Percentiles rank a stretch among this genome's conserved stretches.
phyloP scores from a whole-genome alignment of 371 early-diverging fungal genomes.

The Actinomucor elegans region DNA sequence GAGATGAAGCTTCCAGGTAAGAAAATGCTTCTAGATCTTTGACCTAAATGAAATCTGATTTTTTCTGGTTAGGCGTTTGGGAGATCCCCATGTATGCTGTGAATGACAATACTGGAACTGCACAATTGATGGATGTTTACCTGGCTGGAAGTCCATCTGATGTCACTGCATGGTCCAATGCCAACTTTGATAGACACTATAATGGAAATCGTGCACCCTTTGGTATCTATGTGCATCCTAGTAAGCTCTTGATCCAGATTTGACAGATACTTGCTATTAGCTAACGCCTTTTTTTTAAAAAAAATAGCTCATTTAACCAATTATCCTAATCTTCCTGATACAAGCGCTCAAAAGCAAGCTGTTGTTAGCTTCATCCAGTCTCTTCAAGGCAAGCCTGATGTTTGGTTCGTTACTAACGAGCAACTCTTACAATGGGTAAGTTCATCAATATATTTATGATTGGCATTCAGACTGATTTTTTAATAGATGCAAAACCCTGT shows the following conservation, averaged over 20 bases:
- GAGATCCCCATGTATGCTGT: constrained; percentile 72
- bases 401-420: constrained; percentile 69
- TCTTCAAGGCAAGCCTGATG: constrained; percentile 53
- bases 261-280: no score
- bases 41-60: not conserved
- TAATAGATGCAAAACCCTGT: constrained; percentile 69
- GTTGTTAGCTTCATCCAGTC: constrained; percentile 54
- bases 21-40: not conserved
- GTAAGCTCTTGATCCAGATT: no score
- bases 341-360: constrained; percentile 28
- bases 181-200: constrained; percentile 68
- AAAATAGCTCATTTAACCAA: constrained; percentile 40
- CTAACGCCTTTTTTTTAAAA: not conserved
- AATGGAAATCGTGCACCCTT: constrained; percentile 67
- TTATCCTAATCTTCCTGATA: constrained; percentile 40
- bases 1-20: constrained; percentile 54
- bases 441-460: not conserved
- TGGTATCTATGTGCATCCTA: constrained; percentile 63
- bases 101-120: constrained; percentile 35
- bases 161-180: constrained; percentile 53
- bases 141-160: constrained; percentile 51
- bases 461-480: no score
- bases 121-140: constrained; percentile 73
- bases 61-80: constrained; percentile 61
- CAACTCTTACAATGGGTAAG: constrained; percentile 62